Percentiles rank a stretch among this genome's conserved stretches.
Evolutionary conservation across 23 red algal genomes (phyloP).

Genomic region (Gracilaria gracilis): DNA sequence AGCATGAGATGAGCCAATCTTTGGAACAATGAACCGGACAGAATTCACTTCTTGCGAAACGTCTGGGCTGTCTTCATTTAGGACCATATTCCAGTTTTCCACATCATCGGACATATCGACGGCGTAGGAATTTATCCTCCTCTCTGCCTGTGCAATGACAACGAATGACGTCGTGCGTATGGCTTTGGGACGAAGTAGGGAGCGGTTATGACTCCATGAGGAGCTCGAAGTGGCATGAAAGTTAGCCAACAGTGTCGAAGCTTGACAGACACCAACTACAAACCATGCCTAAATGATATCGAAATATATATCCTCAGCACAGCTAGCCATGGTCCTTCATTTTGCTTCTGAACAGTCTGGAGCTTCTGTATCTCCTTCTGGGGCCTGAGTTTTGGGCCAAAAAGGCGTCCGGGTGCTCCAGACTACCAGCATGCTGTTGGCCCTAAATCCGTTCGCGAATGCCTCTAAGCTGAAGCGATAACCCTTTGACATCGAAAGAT

Average conservation of each 20-base stretch:
- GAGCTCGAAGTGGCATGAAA: neutral
- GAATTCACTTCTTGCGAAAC: slow-evolving; percentile 47
- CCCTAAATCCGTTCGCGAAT: neutral
- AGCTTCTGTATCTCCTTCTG: neutral
- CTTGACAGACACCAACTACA: neutral
- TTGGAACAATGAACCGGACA: slow-evolving; percentile 35
- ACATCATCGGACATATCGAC: neutral
- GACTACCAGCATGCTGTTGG: neutral
- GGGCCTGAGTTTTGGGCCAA: neutral
- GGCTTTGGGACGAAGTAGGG: neutral
- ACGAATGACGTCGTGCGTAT: neutral
- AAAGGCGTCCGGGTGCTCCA: neutral
- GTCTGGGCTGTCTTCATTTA: slow-evolving; percentile 2
- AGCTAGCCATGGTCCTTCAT: neutral
- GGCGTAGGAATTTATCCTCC: neutral
- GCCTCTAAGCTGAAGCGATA: neutral
- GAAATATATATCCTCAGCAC: neutral
- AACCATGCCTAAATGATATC: neutral
- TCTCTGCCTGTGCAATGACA: neutral
- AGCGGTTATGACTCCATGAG: neutral
- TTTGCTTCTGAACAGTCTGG: neutral
- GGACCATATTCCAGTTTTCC: neutral
- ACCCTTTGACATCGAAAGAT: neutral
- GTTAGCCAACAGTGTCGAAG: neutral
- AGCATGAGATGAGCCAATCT: neutral